These are phyloP conservation scores for Moniliella sp. DNA, from an alignment of 1,284 basidiomycete genomes.

Conservation along the genomic window DNA sequence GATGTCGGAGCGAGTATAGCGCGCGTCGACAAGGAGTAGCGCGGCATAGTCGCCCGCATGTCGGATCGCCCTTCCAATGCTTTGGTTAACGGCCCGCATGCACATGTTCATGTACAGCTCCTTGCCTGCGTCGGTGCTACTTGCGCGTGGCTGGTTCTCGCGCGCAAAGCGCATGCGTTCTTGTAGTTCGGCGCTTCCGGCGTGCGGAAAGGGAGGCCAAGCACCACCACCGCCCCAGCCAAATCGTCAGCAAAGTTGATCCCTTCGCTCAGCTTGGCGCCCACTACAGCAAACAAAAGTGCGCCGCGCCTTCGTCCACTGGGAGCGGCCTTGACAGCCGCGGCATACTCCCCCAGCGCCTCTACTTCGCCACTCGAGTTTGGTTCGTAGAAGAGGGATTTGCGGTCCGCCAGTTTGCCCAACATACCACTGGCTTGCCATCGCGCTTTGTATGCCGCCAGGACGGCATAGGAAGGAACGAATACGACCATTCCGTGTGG, in stretches of 20 bases:
- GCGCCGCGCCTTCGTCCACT: constrained; percentile 14
- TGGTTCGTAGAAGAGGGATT: constrained; percentile 69
- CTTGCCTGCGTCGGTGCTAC: constrained; percentile 6
- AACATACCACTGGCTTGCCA: constrained; percentile 43
- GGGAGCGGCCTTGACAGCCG: constrained; percentile 38
- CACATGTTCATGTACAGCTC: constrained; percentile 39
- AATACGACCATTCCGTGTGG: constrained; percentile 81
- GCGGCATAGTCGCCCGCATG: constrained; percentile 26
- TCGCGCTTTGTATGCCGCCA: constrained; percentile 46
- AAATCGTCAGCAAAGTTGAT: constrained; percentile 71
- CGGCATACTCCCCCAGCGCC: constrained; percentile 51
- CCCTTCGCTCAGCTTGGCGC: constrained; percentile 87
- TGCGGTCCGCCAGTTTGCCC: neutral
- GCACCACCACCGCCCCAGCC: constrained; percentile 64
- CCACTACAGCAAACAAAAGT: constrained; percentile 59
- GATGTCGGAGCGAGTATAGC: constrained; percentile 20
- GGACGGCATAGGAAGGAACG: constrained; percentile 70
- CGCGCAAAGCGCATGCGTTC: constrained; percentile 69
- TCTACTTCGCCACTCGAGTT: constrained; percentile 57
- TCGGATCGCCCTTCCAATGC: constrained; percentile 44
- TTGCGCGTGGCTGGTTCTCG: neutral
- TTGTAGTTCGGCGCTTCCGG: constrained; percentile 64
- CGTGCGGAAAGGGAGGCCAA: constrained; percentile 74
- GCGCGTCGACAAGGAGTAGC: constrained; percentile 22
- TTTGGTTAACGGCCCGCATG: constrained; percentile 90